Evolutionary conservation across 2,329 filamentous ascomycete species (phyloP).

Genomic region (Rutstroemia sp.): DNA sequence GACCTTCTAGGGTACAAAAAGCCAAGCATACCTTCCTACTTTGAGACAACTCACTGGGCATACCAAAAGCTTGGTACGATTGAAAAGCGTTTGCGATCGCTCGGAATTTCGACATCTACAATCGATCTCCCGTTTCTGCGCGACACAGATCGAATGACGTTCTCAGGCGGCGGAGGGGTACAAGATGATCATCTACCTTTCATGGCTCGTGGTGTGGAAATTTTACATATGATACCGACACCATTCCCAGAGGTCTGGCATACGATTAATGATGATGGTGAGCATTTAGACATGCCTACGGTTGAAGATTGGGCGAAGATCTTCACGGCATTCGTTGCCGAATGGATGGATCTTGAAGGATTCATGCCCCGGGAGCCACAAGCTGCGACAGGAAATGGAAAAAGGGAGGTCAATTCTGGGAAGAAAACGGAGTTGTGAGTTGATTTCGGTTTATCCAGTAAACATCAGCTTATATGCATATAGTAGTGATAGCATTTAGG

Average conservation of each 20-base stretch:
- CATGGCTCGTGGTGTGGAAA: constrained; percentile 73
- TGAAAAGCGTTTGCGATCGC: constrained; percentile 64
- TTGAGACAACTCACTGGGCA: constrained; percentile 86
- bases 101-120: constrained; percentile 58
- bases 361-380: constrained; percentile 20
- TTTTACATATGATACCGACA: constrained; percentile 81
- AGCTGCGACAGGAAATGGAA: constrained; percentile 10
- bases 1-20: constrained; percentile 71
- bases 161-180: constrained; percentile 43
- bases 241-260: constrained; percentile 88
- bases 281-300: constrained; percentile 72
- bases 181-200: constrained; percentile 92
- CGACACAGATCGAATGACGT: constrained; percentile 47
- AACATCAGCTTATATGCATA: background rate
- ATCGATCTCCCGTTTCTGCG: constrained; percentile 54
- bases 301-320: constrained; percentile 85
- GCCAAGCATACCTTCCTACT: constrained; percentile 76
- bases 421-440: constrained; percentile 30
- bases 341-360: constrained; percentile 75
- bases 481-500: constrained; percentile 1
- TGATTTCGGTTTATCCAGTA: constrained; percentile 10
- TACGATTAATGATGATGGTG: constrained; percentile 71
- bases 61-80: constrained; percentile 69
- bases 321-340: constrained; percentile 73
- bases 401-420: constrained; percentile 11